Evolutionary conservation across 129 eudicot species (phyloP), one percentile per base, ranked within the genome.

Genomic region (Centella asiatica): DNA sequence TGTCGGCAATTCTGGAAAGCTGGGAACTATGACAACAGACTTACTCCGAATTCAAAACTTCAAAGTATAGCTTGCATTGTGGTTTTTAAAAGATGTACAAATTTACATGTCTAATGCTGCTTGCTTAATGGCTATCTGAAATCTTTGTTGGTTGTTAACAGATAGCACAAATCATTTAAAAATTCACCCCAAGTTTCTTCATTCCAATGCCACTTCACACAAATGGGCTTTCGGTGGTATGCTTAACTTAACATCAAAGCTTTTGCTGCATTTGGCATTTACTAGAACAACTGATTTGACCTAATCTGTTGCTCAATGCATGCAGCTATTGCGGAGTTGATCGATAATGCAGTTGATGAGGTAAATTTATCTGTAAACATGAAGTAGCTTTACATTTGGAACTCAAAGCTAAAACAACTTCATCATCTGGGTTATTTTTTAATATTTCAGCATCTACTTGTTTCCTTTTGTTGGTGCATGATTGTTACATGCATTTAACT

Each of bases 191-290:
- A 72, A 67, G 65, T 84, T 84, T 28, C 86, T 84, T 34, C 90
- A 84, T 67, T 80, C 90, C 17, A 84, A 84, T 80, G 90, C 90
- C 55, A 84, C 90, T 50, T 84, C 90, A 13, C 90, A 84, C 59
- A 84, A 84, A 70, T 84, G 90, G 90, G 86, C 84, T 32, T 84
- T 84, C 62, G 90, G 86, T 74, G 90, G 90, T 84, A 77, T 50
- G 78, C 67, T 63, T 44, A 45, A 33, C 48, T 64, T 55, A 18
- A 15, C 28, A 48, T 62, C 42, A 1, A 8, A 36, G 48, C 15
- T 53, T 4, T 3, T 28, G 25, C 68, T 64, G 44, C 26, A 15
- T 64, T 4, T 59, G 5, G 20, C 26, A 33, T 18, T 31, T 57
- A 57, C 22, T 40, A 8, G 7, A 48, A 32, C 23, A 47, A 26